These are phyloP conservation scores for Chrysosporium queenslandicum DNA, from an alignment of 2,329 filamentous ascomycete species.

Conservation along the genomic window DNA sequence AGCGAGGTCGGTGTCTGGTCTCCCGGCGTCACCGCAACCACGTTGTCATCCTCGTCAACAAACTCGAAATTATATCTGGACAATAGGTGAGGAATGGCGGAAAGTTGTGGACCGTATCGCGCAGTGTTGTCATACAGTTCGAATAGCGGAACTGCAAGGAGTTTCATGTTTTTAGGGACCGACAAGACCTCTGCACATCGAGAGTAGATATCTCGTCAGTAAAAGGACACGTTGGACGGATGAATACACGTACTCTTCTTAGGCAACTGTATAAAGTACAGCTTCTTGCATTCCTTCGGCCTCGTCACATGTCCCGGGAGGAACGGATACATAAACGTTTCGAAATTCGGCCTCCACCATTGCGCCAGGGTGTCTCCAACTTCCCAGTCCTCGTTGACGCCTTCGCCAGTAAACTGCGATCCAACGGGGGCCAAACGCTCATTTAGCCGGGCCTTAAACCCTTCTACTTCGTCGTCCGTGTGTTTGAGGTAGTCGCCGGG, in stretches of 20 bases:
- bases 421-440: conserved; percentile 90
- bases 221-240: no score
- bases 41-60: conserved; percentile 81
- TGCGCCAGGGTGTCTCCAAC: conserved; percentile 90
- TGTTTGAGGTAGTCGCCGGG: conserved; percentile 88
- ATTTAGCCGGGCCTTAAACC: conserved; percentile 89
- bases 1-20: conserved; percentile 46
- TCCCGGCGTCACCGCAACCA: conserved; percentile 75
- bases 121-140: conserved; percentile 97
- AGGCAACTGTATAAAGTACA: conserved; percentile 92
- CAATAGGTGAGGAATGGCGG: conserved; percentile 87
- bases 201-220: not conserved
- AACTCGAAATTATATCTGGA: conserved; percentile 97
- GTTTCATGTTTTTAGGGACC: conserved; percentile 99
- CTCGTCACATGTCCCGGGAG: conserved; percentile 90
- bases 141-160: conserved; percentile 90
- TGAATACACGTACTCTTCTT: conserved; percentile 60
- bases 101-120: conserved; percentile 88
- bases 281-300: conserved; percentile 98
- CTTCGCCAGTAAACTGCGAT: conserved; percentile 66
- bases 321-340: conserved; percentile 99
- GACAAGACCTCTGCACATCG: conserved; percentile 70
- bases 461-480: conserved; percentile 77
- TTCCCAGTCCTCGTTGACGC: conserved; percentile 87
- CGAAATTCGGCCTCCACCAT: conserved; percentile 98